Evolutionary conservation across 2,329 filamentous ascomycete genomes (phyloP).

Genomic region (Apiospora aurea): DNA sequence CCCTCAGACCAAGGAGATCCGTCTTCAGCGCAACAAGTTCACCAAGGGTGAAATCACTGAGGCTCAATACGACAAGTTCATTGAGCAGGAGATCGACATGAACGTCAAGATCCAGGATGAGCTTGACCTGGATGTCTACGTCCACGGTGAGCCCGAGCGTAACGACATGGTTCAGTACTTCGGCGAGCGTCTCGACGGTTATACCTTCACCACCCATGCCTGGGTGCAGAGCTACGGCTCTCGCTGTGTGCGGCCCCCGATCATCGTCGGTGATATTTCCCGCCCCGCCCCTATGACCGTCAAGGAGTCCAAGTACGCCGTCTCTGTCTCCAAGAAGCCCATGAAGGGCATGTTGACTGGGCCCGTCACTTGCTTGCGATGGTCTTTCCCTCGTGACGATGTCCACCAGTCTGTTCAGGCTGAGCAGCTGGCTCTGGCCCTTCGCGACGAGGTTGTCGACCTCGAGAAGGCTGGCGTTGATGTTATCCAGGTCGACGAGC

Average conservation of each 20-base stretch:
- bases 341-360: slow-evolving; percentile 99
- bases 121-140: slow-evolving; percentile 94
- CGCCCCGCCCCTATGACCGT: slow-evolving; percentile 97
- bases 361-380: slow-evolving; percentile 97
- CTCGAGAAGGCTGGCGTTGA: slow-evolving; percentile 95
- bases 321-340: slow-evolving; percentile 94
- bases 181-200: slow-evolving; percentile 94
- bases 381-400: slow-evolving; percentile 99
- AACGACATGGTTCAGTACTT: slow-evolving; percentile 99
- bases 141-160: slow-evolving; percentile 98
- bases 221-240: slow-evolving; percentile 99
- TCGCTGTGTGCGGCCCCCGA: slow-evolving; percentile 96
- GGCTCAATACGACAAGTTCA: slow-evolving; percentile 97
- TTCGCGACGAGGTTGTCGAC: slow-evolving; percentile 97
- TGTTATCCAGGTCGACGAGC: slow-evolving; percentile 99
- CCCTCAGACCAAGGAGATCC: slow-evolving; percentile 99
- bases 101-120: slow-evolving; percentile 98
- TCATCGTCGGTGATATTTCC: slow-evolving; percentile 98
- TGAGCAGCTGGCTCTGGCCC: slow-evolving; percentile 96
- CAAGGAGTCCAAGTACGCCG: slow-evolving; percentile 99
- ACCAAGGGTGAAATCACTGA: slow-evolving; percentile 97
- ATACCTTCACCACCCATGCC: slow-evolving; percentile 98
- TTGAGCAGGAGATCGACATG: slow-evolving; percentile 96
- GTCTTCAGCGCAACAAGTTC: slow-evolving; percentile 95
- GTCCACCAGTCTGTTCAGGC: slow-evolving; percentile 99